Conservation (phyloP, 768 basidiomycete species). For the Terana coerulea region DNA sequence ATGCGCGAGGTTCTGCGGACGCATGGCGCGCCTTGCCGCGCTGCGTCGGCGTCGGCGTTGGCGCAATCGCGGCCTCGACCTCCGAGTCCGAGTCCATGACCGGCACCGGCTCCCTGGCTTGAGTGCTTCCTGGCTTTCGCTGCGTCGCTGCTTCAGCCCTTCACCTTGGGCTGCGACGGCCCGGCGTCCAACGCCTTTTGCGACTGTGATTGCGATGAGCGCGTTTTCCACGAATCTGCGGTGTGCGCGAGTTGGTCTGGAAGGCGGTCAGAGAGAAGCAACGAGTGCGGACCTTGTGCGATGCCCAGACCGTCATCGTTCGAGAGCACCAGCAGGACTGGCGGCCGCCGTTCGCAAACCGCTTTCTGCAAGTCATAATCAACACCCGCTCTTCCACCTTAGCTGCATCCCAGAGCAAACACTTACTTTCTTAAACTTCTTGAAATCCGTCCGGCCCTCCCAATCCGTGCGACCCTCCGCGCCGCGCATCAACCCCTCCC, state of each 20-base stretch:
- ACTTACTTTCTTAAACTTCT: conserved; percentile 74
- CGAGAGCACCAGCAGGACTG: conserved; percentile 48
- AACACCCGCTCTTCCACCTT: no score
- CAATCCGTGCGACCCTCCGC: conserved; percentile 31
- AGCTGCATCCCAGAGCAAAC: background rate
- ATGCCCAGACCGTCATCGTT: conserved; percentile 54
- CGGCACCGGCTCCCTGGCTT: no score
- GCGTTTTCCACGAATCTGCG: background rate
- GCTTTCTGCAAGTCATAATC: conserved; percentile 31
- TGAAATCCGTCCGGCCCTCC: conserved; percentile 62
- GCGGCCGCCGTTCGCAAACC: conserved; percentile 24
- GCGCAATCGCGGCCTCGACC: background rate
- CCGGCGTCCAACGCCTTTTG: background rate
- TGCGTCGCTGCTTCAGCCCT: no score
- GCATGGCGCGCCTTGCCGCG: background rate
- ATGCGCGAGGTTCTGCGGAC: background rate
- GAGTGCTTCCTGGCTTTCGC: no score
- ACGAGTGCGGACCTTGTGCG: background rate
- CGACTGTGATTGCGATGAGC: background rate
- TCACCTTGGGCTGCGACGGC: no score
- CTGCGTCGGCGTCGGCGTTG: background rate
- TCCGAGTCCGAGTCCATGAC: background rate
- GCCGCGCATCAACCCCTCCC: conserved; percentile 12
- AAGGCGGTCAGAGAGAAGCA: background rate
- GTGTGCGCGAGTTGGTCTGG: background rate